Conservation (phyloP, 208 protist genomes). For the Trypanosoma congolense region DNA sequence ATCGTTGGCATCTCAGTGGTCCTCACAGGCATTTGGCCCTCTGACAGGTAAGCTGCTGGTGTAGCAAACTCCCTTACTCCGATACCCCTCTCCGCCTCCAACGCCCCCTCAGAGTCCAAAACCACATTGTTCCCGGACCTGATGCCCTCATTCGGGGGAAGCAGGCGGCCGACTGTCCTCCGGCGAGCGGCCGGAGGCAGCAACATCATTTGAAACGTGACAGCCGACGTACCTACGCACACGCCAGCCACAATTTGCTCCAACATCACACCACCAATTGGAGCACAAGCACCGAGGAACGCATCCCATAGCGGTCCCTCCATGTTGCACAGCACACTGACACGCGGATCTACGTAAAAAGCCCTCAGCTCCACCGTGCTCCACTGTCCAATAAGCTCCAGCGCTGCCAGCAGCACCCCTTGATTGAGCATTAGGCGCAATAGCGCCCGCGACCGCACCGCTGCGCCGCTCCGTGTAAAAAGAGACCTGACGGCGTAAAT, state of each 20-base stretch:
- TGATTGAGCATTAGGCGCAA: conserved; percentile 57
- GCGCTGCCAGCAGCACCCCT: conserved; percentile 42
- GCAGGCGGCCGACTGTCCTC: too few relatives aligned
- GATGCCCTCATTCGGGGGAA: too few relatives aligned
- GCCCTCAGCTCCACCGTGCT: conserved; percentile 27
- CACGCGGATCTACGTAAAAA: conserved; percentile 27
- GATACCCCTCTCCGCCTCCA: too few relatives aligned
- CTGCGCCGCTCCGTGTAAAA: conserved; percentile 21
- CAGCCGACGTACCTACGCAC: conserved; percentile 24
- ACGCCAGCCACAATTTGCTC: conserved; percentile 37
- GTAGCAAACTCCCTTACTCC: too few relatives aligned
- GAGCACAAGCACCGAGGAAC: conserved; percentile 38
- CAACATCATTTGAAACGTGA: conserved; percentile 50
- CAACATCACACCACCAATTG: conserved; percentile 45
- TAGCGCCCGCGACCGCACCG: conserved; percentile 31
- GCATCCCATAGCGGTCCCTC: conserved; percentile 37
- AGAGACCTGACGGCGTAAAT: conserved; percentile 37
- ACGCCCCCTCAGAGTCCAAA: too few relatives aligned
- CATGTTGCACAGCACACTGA: conserved; percentile 18
- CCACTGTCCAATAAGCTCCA: conserved; percentile 58
- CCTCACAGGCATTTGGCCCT: too few relatives aligned
- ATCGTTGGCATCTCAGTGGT: too few relatives aligned
- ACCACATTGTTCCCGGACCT: too few relatives aligned
- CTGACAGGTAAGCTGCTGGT: too few relatives aligned
- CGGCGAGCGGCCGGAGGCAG: conserved; percentile 35